A percentile compares a stretch with the other conserved stretches of the same genome.
phyloP scores from a whole-genome alignment of 345 rosid species.

The Brassica carinata region DNA sequence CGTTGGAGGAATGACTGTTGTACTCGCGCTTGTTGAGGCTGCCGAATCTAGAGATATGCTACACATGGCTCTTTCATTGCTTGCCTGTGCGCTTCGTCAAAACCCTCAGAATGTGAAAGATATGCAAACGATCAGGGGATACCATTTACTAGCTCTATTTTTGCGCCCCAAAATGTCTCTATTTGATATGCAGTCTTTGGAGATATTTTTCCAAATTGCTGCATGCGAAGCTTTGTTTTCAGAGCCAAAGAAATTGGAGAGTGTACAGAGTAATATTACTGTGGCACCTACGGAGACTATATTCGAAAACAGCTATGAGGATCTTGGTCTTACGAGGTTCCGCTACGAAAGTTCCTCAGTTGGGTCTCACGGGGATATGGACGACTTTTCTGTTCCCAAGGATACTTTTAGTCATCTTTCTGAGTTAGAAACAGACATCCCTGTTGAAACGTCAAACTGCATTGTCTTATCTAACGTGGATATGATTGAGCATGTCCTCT shows the following conservation, averaged over 20 bases:
- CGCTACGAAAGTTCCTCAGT: slow-evolving; percentile 79
- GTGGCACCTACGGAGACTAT: slow-evolving; percentile 54
- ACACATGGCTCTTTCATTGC: slow-evolving; percentile 90
- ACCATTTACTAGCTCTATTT: slow-evolving; percentile 95
- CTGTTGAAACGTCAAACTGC: slow-evolving; percentile 91
- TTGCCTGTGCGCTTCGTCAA: slow-evolving; percentile 93
- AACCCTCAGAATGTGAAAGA: slow-evolving; percentile 94
- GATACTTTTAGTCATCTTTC: slow-evolving; percentile 93
- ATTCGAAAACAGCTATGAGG: slow-evolving; percentile 78
- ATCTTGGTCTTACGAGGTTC: slow-evolving; percentile 73
- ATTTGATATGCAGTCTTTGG: slow-evolving; percentile 95
- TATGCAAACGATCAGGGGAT: slow-evolving; percentile 96
- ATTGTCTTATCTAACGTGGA: slow-evolving; percentile 94
- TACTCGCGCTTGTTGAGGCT: slow-evolving; percentile 92
- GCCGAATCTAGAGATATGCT: slow-evolving; percentile 96
- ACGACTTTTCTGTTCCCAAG: slow-evolving; percentile 85
- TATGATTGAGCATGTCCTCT: slow-evolving; percentile 98
- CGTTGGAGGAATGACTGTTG: slow-evolving; percentile 87
- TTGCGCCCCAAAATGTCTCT: slow-evolving; percentile 82
- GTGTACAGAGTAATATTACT: slow-evolving; percentile 39
- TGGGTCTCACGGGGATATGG: slow-evolving; percentile 97
- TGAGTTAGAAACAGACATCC: slow-evolving; percentile 87
- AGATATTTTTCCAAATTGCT: slow-evolving; percentile 95
- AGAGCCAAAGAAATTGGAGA: slow-evolving; percentile 80
- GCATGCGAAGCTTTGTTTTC: slow-evolving; percentile 99